A percentile compares a stretch with the other conserved stretches of the same genome.
Conservation (phyloP, 345 rosid genomes). For the Lepidium africanum region DNA sequence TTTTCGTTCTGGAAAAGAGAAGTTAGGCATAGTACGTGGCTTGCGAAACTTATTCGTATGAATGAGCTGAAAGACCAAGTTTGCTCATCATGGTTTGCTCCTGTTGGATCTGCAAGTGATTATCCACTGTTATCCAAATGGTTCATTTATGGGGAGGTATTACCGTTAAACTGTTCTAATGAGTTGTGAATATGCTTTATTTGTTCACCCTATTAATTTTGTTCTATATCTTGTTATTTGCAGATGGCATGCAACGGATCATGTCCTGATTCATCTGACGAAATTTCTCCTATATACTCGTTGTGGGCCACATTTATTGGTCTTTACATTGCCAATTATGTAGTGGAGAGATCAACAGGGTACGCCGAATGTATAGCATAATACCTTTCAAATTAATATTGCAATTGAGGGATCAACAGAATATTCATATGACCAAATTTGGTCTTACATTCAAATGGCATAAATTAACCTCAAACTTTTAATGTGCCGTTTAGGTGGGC, state of each 20-base stretch:
- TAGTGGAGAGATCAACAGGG: slow-evolving; percentile 98
- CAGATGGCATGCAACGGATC: slow-evolving; percentile 58
- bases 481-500: slow-evolving; percentile 69
- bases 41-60: slow-evolving; percentile 63
- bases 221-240: slow-evolving; percentile 4
- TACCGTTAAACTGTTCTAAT: neutral
- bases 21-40: slow-evolving; percentile 60
- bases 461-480: neutral
- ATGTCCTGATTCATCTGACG: slow-evolving; percentile 73
- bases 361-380: slow-evolving; percentile 33
- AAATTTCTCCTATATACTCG: slow-evolving; percentile 96
- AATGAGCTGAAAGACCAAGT: slow-evolving; percentile 89
- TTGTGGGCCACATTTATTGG: slow-evolving; percentile 99
- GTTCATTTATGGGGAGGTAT: slow-evolving; percentile 98
- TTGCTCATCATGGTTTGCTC: slow-evolving; percentile 99
- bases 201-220: neutral
- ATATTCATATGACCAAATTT: neutral
- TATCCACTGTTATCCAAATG: slow-evolving; percentile 96
- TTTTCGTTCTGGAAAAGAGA: slow-evolving; percentile 65
- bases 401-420: neutral
- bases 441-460: neutral
- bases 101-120: slow-evolving; percentile 98
- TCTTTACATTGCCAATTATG: slow-evolving; percentile 96
- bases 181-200: neutral
- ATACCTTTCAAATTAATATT: neutral